Base-by-base conservation (phyloP, 306 rosid species). In the Cucumis hystrix region DNA sequence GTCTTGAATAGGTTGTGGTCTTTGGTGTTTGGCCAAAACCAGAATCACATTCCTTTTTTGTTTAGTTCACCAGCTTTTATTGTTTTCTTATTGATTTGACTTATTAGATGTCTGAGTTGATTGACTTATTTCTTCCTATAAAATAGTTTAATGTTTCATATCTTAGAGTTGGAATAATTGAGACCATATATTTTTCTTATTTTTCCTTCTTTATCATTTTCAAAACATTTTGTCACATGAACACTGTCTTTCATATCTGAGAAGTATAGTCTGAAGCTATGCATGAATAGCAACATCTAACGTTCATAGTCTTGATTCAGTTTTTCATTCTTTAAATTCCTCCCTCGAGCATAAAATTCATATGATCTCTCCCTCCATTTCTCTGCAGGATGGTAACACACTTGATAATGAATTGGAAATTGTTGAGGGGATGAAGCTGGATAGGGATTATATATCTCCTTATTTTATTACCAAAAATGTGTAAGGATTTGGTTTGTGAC, bases 351-450 rank as follows among this genome's bases (percentile, higher is more conserved):
- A 43, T 69, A 12, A 14, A 23, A 23, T 23, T 7, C 37, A 40
- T 68, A 3, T 12, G 28, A 68, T 68, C 23, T 41, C 30, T 39
- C 15, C 3, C 69, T 45, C 58, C 82, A 55, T 80, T 78, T 58
- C 73, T 18, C 80, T 84, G 67, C 86, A 91, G 97, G 98, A 92
- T 84, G 98, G 98, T 39, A 94, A 94, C 70, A 94, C 97, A 56
- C 56, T 94, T 78, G 70, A 89, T 35, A 94, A 94, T 47, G 98
- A 94, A 82, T 85, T 94, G 91, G 98, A 94, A 85, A 97, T 94
- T 65, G 96, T 94, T 59, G 98, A 95, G 83, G 98, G 98, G 74
- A 95, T 95, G 97, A 95, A 92, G 87, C 86, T 95, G n/a, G 98
- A 92, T 75, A 87, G 98, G 83, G 98, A 97, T 56, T 95, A 89